Evolutionary conservation across 108 stramenopile species (phyloP).

Genomic region (Nitzschia sp.): DNA sequence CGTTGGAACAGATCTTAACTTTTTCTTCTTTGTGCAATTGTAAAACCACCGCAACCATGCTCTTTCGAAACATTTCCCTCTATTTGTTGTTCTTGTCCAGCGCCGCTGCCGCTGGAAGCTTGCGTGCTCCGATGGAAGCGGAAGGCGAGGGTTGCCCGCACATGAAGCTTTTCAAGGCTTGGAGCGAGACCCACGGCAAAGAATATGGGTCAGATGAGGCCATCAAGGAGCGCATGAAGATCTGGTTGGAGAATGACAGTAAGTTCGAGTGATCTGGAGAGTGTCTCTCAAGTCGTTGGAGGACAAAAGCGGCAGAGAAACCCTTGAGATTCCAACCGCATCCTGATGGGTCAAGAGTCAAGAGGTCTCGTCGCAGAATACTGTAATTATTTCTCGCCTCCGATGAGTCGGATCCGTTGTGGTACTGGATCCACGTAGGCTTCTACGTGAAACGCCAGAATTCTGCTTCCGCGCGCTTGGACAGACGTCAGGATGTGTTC

Average conservation of each 20-base stretch:
- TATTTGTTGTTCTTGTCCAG: not conserved
- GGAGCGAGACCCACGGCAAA: conserved; percentile 54
- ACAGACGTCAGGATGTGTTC: not conserved
- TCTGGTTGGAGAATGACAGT: conserved; percentile 86
- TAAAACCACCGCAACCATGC: conserved; percentile 2
- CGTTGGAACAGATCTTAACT: not conserved
- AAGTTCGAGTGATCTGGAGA: conserved; percentile 29
- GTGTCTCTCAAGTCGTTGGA: too few species aligned
- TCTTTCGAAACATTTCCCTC: not conserved
- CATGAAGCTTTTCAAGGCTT: conserved; percentile 26
- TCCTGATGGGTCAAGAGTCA: too few species aligned
- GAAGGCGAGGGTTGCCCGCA: not conserved
- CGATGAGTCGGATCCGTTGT: not conserved
- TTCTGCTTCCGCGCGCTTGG: not conserved
- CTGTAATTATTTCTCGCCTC: too few species aligned
- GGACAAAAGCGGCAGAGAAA: too few species aligned
- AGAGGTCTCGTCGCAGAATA: too few species aligned
- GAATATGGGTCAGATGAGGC: conserved; percentile 53
- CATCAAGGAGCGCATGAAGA: conserved; percentile 41
- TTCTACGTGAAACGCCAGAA: conserved; percentile 1
- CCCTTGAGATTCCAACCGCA: too few species aligned
- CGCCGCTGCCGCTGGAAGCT: conserved; percentile 1
- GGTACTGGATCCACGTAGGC: conserved; percentile 5
- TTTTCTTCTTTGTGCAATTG: too few species aligned
- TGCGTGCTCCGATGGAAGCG: not conserved